Conservation (phyloP, 2,329 filamentous ascomycete species). For the Ceratocystis harringtonii region DNA sequence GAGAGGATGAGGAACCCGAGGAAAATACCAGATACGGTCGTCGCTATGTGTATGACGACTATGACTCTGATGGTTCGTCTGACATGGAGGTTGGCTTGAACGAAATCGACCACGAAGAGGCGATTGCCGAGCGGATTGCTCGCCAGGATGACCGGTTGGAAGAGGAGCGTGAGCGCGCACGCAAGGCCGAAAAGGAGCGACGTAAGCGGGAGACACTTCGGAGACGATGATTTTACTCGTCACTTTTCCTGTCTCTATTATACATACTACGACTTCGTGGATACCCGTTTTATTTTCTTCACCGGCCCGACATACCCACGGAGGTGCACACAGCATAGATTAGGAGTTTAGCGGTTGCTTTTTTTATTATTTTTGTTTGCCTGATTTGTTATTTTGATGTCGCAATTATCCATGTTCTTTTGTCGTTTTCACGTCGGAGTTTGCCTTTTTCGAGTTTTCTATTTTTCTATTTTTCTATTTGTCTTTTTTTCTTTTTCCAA, state of each 20-base stretch:
- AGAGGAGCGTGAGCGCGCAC: slow-evolving; percentile 43
- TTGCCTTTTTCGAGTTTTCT: not conserved
- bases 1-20: slow-evolving; percentile 43
- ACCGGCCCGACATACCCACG: not conserved
- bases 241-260: not conserved
- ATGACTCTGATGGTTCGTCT: slow-evolving; percentile 51
- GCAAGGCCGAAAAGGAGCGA: slow-evolving; percentile 49
- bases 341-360: slow-evolving; percentile 9
- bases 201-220: slow-evolving; percentile 28
- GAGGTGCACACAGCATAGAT: slow-evolving; percentile 9
- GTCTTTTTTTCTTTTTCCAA: not conserved
- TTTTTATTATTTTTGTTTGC: not conserved
- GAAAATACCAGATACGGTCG: not conserved
- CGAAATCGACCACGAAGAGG: slow-evolving; percentile 60
- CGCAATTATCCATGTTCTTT: too few relatives aligned
- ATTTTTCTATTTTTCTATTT: not conserved
- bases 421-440: not conserved
- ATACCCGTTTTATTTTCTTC: not conserved
- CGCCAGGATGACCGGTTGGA: slow-evolving; percentile 53
- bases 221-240: not conserved
- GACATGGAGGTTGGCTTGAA: slow-evolving; percentile 67
- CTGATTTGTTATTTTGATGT: too few relatives aligned
- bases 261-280: not conserved
- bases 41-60: slow-evolving; percentile 29
- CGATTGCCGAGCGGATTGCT: slow-evolving; percentile 44